Percentiles rank a stretch among this genome's conserved stretches.
phyloP scores from a whole-genome alignment of 2,329 filamentous ascomycete genomes.

The Monosporascus sp. region DNA sequence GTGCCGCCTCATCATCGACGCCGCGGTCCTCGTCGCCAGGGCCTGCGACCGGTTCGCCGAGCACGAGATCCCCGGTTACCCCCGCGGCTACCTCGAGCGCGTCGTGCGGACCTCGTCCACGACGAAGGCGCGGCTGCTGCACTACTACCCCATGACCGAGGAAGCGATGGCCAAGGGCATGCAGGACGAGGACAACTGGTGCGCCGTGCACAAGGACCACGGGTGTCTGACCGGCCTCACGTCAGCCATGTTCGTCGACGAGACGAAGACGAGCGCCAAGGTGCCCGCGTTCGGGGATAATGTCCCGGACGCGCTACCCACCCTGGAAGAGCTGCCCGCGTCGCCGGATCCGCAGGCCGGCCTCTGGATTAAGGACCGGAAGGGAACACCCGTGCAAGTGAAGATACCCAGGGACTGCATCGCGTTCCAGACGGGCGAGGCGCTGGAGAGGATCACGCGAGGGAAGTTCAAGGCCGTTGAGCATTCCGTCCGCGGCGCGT shows the following conservation, averaged over 20 bases:
- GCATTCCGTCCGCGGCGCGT: slow-evolving; percentile 83
- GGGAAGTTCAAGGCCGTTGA: slow-evolving; percentile 91
- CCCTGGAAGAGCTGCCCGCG: slow-evolving; percentile 63
- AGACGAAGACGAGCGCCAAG: slow-evolving; percentile 39
- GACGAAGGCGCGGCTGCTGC: slow-evolving; percentile 85
- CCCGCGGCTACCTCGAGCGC: slow-evolving; percentile 72
- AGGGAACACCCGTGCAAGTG: slow-evolving; percentile 80
- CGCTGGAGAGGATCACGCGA: slow-evolving; percentile 83
- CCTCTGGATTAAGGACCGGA: slow-evolving; percentile 87
- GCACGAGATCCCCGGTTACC: slow-evolving; percentile 72
- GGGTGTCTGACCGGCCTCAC: slow-evolving; percentile 92
- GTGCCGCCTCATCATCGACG: slow-evolving; percentile 82
- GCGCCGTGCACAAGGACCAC: slow-evolving; percentile 83
- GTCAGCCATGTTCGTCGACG: slow-evolving; percentile 93
- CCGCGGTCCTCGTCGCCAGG: slow-evolving; percentile 80
- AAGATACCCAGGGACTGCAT: slow-evolving; percentile 87
- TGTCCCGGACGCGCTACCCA: slow-evolving; percentile 31
- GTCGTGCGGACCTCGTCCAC: slow-evolving; percentile 82
- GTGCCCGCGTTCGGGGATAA: slow-evolving; percentile 30
- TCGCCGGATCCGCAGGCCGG: slow-evolving; percentile 83
- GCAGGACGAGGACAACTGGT: slow-evolving; percentile 79
- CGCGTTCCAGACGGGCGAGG: slow-evolving; percentile 93
- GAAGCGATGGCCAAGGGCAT: slow-evolving; percentile 28
- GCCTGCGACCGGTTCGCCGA: slow-evolving; percentile 84
- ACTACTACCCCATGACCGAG: slow-evolving; percentile 74